phyloP scores from a whole-genome alignment of 306 rosid species.

The Vigna mungo region DNA sequence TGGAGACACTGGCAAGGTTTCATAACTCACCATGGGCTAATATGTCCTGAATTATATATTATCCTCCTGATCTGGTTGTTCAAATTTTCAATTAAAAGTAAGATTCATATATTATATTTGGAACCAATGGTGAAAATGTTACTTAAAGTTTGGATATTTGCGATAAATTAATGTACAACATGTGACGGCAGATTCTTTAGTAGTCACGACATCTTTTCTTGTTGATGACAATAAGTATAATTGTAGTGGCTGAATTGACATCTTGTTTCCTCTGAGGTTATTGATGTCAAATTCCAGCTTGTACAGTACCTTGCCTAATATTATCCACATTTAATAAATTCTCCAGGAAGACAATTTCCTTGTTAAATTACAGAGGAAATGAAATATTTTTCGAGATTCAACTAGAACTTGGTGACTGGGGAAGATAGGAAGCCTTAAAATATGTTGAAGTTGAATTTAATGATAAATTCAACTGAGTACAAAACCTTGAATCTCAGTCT shows the following conservation, averaged over 20 bases:
- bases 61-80: background rate
- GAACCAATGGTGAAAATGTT: background rate
- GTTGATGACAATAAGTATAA: conserved; percentile 8
- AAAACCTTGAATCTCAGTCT: background rate
- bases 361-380: conserved; percentile 49
- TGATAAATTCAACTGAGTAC: background rate
- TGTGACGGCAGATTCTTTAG: conserved; percentile 5
- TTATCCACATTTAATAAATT: background rate
- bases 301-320: background rate
- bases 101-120: background rate
- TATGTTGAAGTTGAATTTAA: conserved; percentile 7
- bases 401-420: background rate
- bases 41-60: background rate
- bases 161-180: background rate
- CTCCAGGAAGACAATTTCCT: conserved; percentile 29
- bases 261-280: conserved; percentile 10
- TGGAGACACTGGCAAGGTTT: background rate
- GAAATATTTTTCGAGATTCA: conserved; percentile 30
- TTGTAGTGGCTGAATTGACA: background rate
- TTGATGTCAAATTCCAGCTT: background rate
- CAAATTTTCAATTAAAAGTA: background rate
- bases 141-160: background rate
- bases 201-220: background rate
- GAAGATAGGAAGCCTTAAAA: conserved; percentile 6
- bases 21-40: background rate